These are phyloP conservation scores for Endoconidiophora polonica DNA, from an alignment of 2,329 filamentous ascomycete species.

Conservation along the genomic window DNA sequence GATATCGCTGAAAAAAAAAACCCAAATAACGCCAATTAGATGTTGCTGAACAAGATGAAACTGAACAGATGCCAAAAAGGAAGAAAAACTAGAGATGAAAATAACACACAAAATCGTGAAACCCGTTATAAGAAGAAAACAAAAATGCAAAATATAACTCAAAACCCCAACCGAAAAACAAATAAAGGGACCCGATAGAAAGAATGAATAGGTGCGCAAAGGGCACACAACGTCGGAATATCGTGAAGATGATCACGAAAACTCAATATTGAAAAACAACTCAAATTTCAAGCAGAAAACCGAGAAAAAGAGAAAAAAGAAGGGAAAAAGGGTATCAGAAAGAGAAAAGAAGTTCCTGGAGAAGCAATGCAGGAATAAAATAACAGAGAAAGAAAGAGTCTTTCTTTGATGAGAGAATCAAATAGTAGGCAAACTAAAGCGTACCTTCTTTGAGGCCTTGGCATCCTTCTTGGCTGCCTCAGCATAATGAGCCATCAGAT, in stretches of 20 bases:
- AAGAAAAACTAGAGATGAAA: background rate
- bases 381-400: background rate
- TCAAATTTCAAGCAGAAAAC: background rate
- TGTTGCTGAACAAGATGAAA: background rate
- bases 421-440: constrained; percentile 6
- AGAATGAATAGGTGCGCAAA: background rate
- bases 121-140: background rate
- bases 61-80: background rate
- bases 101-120: background rate
- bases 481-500: constrained; percentile 7
- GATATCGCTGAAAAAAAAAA: background rate
- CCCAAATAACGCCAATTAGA: background rate
- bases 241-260: background rate
- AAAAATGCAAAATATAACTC: background rate
- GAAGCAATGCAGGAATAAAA: background rate
- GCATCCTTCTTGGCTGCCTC: constrained; percentile 7
- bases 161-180: background rate
- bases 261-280: background rate
- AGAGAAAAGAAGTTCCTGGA: background rate
- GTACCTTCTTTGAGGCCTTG: constrained; percentile 8
- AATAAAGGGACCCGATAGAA: background rate
- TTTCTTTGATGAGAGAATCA: background rate
- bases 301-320: background rate
- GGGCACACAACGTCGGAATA: background rate
- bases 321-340: background rate